phyloP scores from a whole-genome alignment of 495 filamentous ascomycete species.

The Lentithecium fluviatile region DNA sequence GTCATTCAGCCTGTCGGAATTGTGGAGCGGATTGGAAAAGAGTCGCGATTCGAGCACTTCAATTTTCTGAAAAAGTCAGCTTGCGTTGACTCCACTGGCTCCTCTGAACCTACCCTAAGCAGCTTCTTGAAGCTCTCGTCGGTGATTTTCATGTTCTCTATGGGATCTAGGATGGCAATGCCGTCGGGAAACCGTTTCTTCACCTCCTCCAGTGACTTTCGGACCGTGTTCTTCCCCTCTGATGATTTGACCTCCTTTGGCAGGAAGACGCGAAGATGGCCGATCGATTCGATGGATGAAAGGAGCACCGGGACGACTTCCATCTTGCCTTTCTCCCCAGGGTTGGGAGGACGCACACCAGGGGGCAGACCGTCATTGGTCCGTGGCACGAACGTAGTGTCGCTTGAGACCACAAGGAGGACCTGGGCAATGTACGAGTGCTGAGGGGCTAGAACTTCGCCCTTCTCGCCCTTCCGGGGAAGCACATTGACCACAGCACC shows the following conservation, averaged over 20 bases:
- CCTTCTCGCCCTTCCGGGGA: conserved; percentile 58
- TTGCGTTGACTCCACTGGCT: not conserved
- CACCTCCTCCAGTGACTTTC: conserved; percentile 70
- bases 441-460: conserved; percentile 64
- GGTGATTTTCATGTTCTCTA: conserved; percentile 90
- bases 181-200: conserved; percentile 89
- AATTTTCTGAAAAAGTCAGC: conserved; percentile 65
- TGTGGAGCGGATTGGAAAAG: conserved; percentile 83
- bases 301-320: conserved; percentile 84
- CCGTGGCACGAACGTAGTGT: conserved; percentile 57
- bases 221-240: conserved; percentile 63
- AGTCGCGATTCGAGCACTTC: conserved; percentile 92
- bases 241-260: conserved; percentile 66
- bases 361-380: conserved; percentile 60
- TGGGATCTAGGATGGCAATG: conserved; percentile 79
- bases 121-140: conserved; percentile 92
- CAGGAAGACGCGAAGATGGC: conserved; percentile 73
- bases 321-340: conserved; percentile 69
- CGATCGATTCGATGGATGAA: conserved; percentile 75
- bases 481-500: conserved; percentile 75
- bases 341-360: conserved; percentile 60
- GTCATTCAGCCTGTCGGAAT: conserved; percentile 74
- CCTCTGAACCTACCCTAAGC: conserved; percentile 59
- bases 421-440: conserved; percentile 80
- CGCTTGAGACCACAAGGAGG: conserved; percentile 64